phyloP scores from a whole-genome alignment of 2,329 filamentous ascomycete genomes.

The Cytospora schulzeri region DNA sequence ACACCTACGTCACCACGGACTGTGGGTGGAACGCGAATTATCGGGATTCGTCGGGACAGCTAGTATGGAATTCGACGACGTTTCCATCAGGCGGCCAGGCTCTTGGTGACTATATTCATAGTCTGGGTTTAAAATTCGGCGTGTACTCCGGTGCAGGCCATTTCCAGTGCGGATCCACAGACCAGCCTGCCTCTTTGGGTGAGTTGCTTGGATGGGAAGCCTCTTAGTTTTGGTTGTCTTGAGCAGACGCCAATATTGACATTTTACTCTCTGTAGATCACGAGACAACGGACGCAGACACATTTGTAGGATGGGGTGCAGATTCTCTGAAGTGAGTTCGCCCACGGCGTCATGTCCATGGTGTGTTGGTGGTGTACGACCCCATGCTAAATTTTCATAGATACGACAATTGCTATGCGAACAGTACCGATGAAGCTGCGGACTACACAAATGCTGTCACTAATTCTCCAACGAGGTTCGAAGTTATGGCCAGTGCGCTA shows the following conservation, averaged over 20 bases:
- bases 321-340: conserved; percentile 54
- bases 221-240: neutral
- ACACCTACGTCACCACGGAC: conserved; percentile 58
- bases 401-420: conserved; percentile 54
- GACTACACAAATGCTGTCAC: conserved; percentile 43
- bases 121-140: conserved; percentile 52
- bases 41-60: conserved; percentile 45
- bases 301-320: conserved; percentile 47
- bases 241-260: neutral
- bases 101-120: conserved; percentile 52
- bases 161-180: conserved; percentile 46
- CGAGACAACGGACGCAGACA: conserved; percentile 44
- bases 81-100: conserved; percentile 55
- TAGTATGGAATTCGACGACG: conserved; percentile 51
- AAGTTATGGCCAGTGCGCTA: conserved; percentile 49
- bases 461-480: conserved; percentile 45
- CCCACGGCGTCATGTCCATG: neutral
- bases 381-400: conserved; percentile 27
- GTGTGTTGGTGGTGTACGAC: neutral
- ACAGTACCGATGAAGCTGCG: conserved; percentile 45
- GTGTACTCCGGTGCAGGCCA: conserved; percentile 56
- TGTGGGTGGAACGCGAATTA: conserved; percentile 56
- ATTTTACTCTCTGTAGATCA: conserved; percentile 35
- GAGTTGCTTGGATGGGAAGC: conserved; percentile 10
- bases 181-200: conserved; percentile 49